Base-by-base conservation (phyloP, 345 rosid genomes). In the Ceriops decandra region DNA sequence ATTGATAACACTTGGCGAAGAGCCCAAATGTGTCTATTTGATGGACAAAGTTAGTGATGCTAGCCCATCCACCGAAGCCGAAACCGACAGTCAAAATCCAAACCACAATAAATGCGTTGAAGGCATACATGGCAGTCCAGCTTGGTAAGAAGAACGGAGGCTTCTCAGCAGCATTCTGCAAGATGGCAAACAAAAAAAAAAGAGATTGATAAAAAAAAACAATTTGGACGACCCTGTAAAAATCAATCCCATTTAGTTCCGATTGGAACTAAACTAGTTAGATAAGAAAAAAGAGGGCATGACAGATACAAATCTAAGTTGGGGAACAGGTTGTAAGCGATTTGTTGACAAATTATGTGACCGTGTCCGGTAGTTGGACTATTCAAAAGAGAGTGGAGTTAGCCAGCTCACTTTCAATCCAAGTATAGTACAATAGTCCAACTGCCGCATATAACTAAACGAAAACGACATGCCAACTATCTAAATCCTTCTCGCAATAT, bases 41-140 rank as follows among this genome's bases (percentile, higher is more conserved):
- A 70, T 64, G 79, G 31, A 92, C 85, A 68, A 95, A 95, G 77
- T 95, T 92, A 79, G 91, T 90, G 59, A 95, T 60, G 81, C 99
- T 95, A 6, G 99, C 99, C 99, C 99, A 95, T 63, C 96, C 97
- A 26, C 93, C 97, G 63, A 89, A 75, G 36, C 93, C 99, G 2
- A 95, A 95, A 7, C 99, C 99, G 4, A 95, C 88, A 5, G 92
- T 82, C 0, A 95, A 33, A 30, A 95, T 88, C 99, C 99, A 95
- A 35, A 85, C 68, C 67, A 84, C 96, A 19, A 92, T 31, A 26
- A 95, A 90, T 0, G 87, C 60, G 60, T 95, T 95, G 21, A 95
- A 0, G 0, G 68, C 91, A 20, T 82, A 95, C 98, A 90, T 88
- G 2, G 83, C 97, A 0, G 92, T 82, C 99, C 99, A 95, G 82